Conservation (phyloP, 306 rosid genomes). For the Sicyos edulis region DNA sequence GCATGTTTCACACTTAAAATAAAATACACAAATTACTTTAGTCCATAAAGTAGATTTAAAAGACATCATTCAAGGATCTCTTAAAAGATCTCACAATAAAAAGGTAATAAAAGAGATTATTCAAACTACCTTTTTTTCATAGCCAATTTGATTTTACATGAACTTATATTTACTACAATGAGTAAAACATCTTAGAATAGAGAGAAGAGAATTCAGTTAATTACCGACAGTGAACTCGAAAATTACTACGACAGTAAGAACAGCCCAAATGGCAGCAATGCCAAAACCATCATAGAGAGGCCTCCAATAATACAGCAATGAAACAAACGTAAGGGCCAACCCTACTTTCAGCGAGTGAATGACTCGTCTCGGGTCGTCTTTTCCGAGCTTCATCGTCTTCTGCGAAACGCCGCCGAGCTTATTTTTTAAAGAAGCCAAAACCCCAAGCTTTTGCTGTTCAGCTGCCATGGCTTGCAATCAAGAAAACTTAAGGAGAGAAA, state of each 20-base stretch:
- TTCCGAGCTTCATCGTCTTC: constrained; percentile 48
- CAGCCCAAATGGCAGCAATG: constrained; percentile 86
- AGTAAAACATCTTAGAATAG: too few relatives aligned
- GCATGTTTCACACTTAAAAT: too few relatives aligned
- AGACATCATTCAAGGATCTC: too few relatives aligned
- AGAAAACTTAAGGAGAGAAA: background rate
- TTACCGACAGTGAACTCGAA: constrained; percentile 86
- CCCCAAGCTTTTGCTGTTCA: background rate
- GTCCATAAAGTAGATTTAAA: too few relatives aligned
- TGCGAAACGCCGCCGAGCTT: constrained; percentile 29
- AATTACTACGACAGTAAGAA: constrained; percentile 75
- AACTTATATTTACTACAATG: too few relatives aligned
- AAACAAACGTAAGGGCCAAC: constrained; percentile 83
- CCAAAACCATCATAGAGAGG: constrained; percentile 80
- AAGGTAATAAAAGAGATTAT: too few relatives aligned
- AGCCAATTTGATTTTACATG: too few relatives aligned
- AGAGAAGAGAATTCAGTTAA: background rate
- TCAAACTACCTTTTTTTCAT: too few relatives aligned
- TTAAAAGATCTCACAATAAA: too few relatives aligned
- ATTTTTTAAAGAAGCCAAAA: constrained; percentile 17
- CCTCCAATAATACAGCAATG: constrained; percentile 62
- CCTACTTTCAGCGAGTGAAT: constrained; percentile 86
- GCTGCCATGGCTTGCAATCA: background rate
- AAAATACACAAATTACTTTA: too few relatives aligned
- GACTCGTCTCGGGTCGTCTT: constrained; percentile 81